Percentiles rank a stretch among this genome's conserved stretches.
These are phyloP conservation scores for Mollisia scopiformis DNA, from an alignment of 2,329 filamentous ascomycete genomes.

Conservation along the genomic window DNA sequence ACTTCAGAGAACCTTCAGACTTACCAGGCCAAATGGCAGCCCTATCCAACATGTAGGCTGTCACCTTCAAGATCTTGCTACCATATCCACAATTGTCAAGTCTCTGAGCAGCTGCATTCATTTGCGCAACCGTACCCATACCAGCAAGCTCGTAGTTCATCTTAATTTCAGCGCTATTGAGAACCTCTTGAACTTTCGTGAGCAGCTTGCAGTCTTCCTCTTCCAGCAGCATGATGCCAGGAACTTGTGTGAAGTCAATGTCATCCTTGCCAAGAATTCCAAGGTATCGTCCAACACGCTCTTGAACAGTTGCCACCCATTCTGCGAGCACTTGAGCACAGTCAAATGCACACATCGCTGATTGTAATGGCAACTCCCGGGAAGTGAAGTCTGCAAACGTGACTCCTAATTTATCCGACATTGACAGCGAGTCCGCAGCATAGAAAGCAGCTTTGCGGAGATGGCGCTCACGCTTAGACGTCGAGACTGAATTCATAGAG, in stretches of 20 bases:
- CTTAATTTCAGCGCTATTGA: conserved; percentile 78
- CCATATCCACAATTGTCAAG: conserved; percentile 75
- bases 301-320: conserved; percentile 91
- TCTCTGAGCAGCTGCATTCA: conserved; percentile 49
- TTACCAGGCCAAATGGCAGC: conserved; percentile 91
- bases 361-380: conserved; percentile 85
- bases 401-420: conserved; percentile 84
- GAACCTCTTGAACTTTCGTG: conserved; percentile 78
- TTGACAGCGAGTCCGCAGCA: conserved; percentile 86
- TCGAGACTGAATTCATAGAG: conserved; percentile 43
- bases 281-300: conserved; percentile 87
- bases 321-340: conserved; percentile 93
- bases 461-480: conserved; percentile 80
- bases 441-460: conserved; percentile 94
- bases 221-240: conserved; percentile 87
- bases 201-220: conserved; percentile 89
- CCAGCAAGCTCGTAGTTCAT: conserved; percentile 64
- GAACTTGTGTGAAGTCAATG: conserved; percentile 78
- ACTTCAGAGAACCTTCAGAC: conserved; percentile 30
- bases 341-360: conserved; percentile 90
- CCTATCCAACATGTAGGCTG: conserved; percentile 85
- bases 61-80: conserved; percentile 81
- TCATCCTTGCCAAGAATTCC: conserved; percentile 84
- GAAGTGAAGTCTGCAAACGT: conserved; percentile 84
- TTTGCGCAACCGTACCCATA: conserved; percentile 53